Evolutionary conservation across 768 basidiomycete genomes (phyloP).

Genomic region (Auricularia cornea): DNA sequence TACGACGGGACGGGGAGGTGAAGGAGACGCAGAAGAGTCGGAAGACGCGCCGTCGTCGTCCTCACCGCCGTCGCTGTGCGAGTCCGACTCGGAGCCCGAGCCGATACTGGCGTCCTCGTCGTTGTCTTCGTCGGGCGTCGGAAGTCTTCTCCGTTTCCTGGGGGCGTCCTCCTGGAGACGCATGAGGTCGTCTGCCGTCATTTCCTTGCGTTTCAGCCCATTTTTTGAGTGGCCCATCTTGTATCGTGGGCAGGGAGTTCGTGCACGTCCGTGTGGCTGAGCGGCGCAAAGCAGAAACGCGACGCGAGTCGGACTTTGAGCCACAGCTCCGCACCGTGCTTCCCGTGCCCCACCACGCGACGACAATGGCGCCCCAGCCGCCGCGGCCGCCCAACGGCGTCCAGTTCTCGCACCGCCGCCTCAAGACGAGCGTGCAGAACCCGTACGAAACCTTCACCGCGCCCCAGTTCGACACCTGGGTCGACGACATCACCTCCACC

Average conservation of each 20-base stretch:
- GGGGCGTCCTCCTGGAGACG: conserved; percentile 35
- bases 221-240: neutral
- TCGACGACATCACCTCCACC: conserved; percentile 50
- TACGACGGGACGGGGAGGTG: neutral
- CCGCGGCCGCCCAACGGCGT: neutral
- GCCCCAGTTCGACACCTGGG: conserved; percentile 63
- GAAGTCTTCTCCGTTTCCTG: conserved; percentile 28
- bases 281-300: no score
- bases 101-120: neutral
- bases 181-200: conserved; percentile 41
- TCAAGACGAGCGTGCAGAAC: conserved; percentile 51
- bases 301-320: no score
- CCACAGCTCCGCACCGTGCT: no score
- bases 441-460: conserved; percentile 68
- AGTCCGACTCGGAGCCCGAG: conserved; percentile 11
- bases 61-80: conserved; percentile 13
- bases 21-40: neutral
- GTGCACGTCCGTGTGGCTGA: no score
- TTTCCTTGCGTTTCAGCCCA: conserved; percentile 19
- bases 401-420: conserved; percentile 3
- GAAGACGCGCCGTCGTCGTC: neutral
- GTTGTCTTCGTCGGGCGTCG: conserved; percentile 7
- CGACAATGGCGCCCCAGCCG: neutral
- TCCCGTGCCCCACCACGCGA: no score
- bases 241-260: neutral